Base-by-base conservation (phyloP, 768 basidiomycete species). In the Phaffia australis region DNA sequence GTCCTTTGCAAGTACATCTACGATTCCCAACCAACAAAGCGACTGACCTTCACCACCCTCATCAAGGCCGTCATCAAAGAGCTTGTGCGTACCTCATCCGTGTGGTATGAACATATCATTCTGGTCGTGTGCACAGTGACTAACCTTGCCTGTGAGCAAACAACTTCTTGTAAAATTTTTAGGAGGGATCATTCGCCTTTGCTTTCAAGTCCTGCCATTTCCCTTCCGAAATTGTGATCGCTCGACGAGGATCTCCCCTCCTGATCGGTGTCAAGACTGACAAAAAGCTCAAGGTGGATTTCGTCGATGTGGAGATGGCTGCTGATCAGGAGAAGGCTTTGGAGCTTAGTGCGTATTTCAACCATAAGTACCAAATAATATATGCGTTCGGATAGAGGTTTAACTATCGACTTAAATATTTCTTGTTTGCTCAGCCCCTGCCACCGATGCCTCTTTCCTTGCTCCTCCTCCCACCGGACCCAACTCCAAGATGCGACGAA, bases 201-300 rank as follows among this genome's bases (percentile, higher is more conserved):
- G 92, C 97, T 71, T 97, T 99, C 87, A 98, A 95, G 80, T 95
- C 92, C 6, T 77, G 76, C 46, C 92, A 98, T 80, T 99, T 84
- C 81, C 95, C 95, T 52, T 88, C 94, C 71, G 89, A 98, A 77
- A 84, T 93, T 70, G 93, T 98, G 69, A 88, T 89, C 60, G 91
- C 93, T 66, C 91, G 93, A 72, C 88, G 95, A 73, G 95, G 95
- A 72, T 97, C 94, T 18, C 95, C 95, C 32, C 84, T 99, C 35
- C 79, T 98, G 66, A 84, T 99, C 74, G 95, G 95, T 79, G 94
- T 99, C 75, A 98, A 98, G 85, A 98, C 95, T 21, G 94, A 99
- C 76, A 93, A 95, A 83, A 98, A 98, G 79, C 83, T 99, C 73
- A 99, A 99, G 81, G 94, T 98, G 49, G 95, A 99, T 79, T 98